Evolutionary conservation across 495 filamentous ascomycete genomes (phyloP).

Genomic region (Daldinia bambusicola): DNA sequence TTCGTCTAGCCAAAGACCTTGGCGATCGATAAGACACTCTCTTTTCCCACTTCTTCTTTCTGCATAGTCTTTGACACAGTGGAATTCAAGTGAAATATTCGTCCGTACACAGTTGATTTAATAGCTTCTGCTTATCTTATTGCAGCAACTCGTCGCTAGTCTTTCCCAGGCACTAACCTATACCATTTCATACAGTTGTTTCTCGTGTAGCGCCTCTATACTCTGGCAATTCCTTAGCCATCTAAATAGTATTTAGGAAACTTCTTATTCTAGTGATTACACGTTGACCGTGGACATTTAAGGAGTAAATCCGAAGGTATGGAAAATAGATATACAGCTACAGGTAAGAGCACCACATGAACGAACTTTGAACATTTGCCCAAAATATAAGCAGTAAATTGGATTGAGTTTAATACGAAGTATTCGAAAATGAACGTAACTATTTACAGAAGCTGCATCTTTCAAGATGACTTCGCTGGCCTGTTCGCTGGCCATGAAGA

Average conservation of each 20-base stretch:
- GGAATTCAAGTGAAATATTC: neutral
- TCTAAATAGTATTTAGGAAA: no score
- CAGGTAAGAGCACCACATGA: no score
- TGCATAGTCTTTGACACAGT: neutral
- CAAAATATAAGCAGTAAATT: no score
- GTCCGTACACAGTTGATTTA: neutral
- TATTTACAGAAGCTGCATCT: neutral
- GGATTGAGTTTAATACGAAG: no score
- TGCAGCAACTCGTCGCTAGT: neutral
- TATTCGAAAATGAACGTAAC: neutral
- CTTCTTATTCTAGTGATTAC: no score
- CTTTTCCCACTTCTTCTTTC: neutral
- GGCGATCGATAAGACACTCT: neutral
- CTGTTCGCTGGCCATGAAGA: conserved; percentile 4
- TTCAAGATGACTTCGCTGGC: neutral
- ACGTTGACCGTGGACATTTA: no score
- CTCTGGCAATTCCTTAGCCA: no score
- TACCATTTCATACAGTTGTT: neutral
- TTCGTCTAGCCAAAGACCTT: neutral
- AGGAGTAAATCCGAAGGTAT: no score
- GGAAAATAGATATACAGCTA: no score
- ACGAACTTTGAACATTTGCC: no score
- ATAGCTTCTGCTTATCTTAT: conserved; percentile 4
- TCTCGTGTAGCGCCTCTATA: no score
- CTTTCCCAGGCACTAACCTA: neutral